phyloP scores from a whole-genome alignment of 176 grass and related monocot species.

The Paspalum vaginatum region DNA sequence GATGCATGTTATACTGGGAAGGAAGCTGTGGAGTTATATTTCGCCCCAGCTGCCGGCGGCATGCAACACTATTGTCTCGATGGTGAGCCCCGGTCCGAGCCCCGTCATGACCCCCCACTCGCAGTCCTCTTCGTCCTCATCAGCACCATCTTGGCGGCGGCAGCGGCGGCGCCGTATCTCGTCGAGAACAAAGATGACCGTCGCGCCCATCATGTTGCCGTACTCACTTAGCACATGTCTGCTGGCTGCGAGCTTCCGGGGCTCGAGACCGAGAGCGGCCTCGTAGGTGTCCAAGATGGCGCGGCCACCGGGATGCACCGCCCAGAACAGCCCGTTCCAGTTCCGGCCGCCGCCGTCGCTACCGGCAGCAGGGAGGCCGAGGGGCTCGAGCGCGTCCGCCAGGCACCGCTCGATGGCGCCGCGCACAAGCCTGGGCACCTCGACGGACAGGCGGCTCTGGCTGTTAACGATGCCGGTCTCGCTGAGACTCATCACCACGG shows the following conservation, averaged over 20 bases:
- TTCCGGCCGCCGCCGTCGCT: neutral
- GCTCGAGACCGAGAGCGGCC: constrained; percentile 31
- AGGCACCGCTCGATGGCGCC: constrained; percentile 47
- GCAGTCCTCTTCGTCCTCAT: constrained; percentile 17
- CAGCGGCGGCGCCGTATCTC: constrained; percentile 38
- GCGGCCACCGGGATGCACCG: constrained; percentile 44
- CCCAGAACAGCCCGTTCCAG: constrained; percentile 58
- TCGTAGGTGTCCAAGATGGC: constrained; percentile 46
- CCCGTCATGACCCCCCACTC: constrained; percentile 60
- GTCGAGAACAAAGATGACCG: constrained; percentile 59
- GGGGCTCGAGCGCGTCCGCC: constrained; percentile 27
- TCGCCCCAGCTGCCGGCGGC: neutral
- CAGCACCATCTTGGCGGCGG: neutral
- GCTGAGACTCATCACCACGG: neutral
- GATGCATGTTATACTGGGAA: too few relatives aligned
- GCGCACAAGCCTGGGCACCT: constrained; percentile 35
- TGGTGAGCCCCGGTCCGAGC: constrained; percentile 54
- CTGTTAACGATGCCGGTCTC: constrained; percentile 28
- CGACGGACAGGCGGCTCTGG: neutral
- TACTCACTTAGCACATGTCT: constrained; percentile 44
- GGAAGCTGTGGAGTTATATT: neutral
- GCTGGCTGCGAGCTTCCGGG: constrained; percentile 37
- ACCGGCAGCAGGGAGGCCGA: neutral
- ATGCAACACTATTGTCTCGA: constrained; percentile 44
- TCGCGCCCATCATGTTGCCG: constrained; percentile 51